Base-by-base conservation (phyloP, 1,284 basidiomycete species). In the Ceratobasidium sp. region DNA sequence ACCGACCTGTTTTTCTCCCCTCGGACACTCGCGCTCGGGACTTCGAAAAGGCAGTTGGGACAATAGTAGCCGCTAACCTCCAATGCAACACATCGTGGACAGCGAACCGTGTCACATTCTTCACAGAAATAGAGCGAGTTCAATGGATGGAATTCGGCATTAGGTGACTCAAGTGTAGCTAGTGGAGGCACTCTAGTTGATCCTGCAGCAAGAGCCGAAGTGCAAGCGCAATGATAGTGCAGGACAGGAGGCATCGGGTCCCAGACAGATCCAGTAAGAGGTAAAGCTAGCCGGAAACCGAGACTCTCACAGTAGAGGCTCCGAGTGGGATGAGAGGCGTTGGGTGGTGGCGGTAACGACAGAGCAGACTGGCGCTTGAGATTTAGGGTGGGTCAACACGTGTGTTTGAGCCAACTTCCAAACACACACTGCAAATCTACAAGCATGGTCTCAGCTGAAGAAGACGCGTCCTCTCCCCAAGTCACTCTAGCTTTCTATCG, bases 11-110 rank as follows among this genome's bases (percentile, higher is more conserved):
- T 98, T 85, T 95, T 96, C 81, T 99, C 96, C 7, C 90, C 94
- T 74, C 96, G 86, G 8, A 99, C 95, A 78, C 94, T 96, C 1
- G 97, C 95, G 77, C 91, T 93, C 0, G 96, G 97, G 3, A 99
- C 96, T 78, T 99, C 97, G 80, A 99, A 99, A n/a, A 98, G 84
- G 80, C 97, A 99, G 80, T 96, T 96, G 25, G 97, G 97, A 79
- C 97, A 99, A 80, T 94, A 98, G 81, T 98, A 98, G 67, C 92
- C 93, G 78, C 94, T 93, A 78, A 98, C 91, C 85, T 99, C 97
- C 64, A 94, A 83, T 4, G 89, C 87, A 8, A 97, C 92, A 77
- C 97, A 99, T 76, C 90, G 87, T 78, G 96, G 92, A 79, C 97
- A 99, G 70, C 95, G 84, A 51, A 99, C 87, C 1, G 92, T 90